A percentile compares a stretch with the other conserved stretches of the same genome.
phyloP scores from a whole-genome alignment of 2,329 filamentous ascomycete species.

The Kalaharituber pfeilii region DNA sequence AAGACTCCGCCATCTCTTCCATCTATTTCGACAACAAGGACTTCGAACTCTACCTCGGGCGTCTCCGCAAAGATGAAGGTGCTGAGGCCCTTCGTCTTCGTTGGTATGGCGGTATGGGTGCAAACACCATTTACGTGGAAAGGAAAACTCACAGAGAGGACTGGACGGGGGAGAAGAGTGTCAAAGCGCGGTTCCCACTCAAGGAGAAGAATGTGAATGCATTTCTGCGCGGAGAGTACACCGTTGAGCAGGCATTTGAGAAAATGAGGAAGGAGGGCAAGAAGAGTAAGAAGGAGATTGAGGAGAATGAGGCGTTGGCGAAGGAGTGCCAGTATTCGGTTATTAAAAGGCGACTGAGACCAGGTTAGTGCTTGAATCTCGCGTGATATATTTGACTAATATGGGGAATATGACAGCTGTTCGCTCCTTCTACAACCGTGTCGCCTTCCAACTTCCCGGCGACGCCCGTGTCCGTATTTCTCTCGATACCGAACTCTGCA shows the following conservation, averaged over 20 bases:
- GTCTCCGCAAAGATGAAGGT: conserved; percentile 92
- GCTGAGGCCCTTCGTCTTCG: conserved; percentile 89
- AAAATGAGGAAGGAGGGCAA: conserved; percentile 92
- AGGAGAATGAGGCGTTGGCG: conserved; percentile 74
- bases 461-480: conserved; percentile 94
- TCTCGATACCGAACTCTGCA: conserved; percentile 85
- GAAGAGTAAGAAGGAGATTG: conserved; percentile 80
- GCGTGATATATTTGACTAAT: not conserved
- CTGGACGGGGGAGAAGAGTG: conserved; percentile 97
- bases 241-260: conserved; percentile 79
- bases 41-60: conserved; percentile 87
- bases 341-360: conserved; percentile 67
- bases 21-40: conserved; percentile 97
- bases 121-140: conserved; percentile 89
- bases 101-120: conserved; percentile 96
- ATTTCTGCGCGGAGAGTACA: conserved; percentile 68
- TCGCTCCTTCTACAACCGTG: conserved; percentile 93
- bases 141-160: conserved; percentile 96
- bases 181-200: conserved; percentile 85
- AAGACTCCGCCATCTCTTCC: conserved; percentile 88
- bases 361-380: conserved; percentile 26
- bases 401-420: conserved; percentile 40
- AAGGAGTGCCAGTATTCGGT: conserved; percentile 87
- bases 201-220: conserved; percentile 97
- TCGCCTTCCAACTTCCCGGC: conserved; percentile 89